These are phyloP conservation scores for Exophiala bonariae DNA, from an alignment of 2,329 filamentous ascomycete genomes.

Conservation along the genomic window DNA sequence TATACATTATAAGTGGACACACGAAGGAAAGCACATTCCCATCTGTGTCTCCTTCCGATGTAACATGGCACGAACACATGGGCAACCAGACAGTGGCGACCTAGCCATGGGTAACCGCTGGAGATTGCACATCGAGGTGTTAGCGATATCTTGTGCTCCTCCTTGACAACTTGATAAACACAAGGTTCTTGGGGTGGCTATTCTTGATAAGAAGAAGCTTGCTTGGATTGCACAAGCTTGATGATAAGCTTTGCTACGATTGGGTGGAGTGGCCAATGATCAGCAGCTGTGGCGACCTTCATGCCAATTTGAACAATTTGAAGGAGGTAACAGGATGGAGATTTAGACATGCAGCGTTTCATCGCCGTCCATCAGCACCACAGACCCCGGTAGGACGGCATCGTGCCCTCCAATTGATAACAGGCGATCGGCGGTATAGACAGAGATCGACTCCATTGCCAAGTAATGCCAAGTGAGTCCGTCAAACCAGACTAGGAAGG, in stretches of 20 bases:
- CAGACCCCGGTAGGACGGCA: no score
- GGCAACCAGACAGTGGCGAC: conserved; percentile 3
- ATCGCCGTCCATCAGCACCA: no score
- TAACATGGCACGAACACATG: conserved; percentile 16
- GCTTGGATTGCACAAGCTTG: conserved; percentile 11
- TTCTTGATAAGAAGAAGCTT: conserved; percentile 4
- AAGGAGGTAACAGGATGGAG: conserved; percentile 1
- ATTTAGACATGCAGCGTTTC: conserved; percentile 12
- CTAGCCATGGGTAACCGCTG: conserved; percentile 11
- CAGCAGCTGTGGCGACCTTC: conserved; percentile 8
- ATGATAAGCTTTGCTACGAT: conserved; percentile 12
- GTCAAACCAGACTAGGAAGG: no score
- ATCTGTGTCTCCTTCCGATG: conserved; percentile 14
- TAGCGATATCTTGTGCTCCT: conserved; percentile 17
- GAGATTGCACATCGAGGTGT: conserved; percentile 12
- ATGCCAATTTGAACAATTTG: conserved; percentile 5
- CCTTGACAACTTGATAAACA: not conserved
- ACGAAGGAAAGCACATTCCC: no score
- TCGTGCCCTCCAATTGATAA: no score
- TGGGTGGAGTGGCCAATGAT: conserved; percentile 7
- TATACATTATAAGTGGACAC: conserved; percentile 10
- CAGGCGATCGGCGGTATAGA: no score
- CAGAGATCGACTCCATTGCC: no score
- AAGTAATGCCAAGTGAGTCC: no score
- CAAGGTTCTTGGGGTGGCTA: no score